Evolutionary conservation across 1,284 basidiomycete genomes (phyloP).

Genomic region (Puccinia brachypodii): DNA sequence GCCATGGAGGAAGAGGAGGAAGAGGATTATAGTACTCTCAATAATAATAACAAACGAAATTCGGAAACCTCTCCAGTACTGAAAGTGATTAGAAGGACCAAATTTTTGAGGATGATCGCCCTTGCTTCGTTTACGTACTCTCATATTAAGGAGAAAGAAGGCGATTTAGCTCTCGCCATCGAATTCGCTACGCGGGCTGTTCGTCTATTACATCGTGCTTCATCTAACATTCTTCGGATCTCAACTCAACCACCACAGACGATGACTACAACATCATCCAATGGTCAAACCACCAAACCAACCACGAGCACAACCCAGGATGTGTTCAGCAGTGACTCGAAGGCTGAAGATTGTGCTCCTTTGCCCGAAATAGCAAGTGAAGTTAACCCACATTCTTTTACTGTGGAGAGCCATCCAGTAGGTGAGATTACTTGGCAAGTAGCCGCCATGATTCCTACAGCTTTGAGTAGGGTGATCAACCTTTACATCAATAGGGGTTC

Average conservation of each 20-base stretch:
- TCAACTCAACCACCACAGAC: conserved; percentile 14
- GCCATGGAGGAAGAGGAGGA: conserved; percentile 37
- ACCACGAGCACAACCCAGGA: conserved; percentile 4
- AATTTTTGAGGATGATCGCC: conserved; percentile 30
- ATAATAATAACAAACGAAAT: conserved; percentile 2
- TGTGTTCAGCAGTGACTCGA: conserved; percentile 37
- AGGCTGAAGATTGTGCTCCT: conserved; percentile 39
- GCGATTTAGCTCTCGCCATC: conserved; percentile 38
- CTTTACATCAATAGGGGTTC: conserved; percentile 41
- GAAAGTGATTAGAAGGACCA: conserved; percentile 31
- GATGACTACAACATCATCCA: background rate
- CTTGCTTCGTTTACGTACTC: conserved; percentile 44
- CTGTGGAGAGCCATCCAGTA: conserved; percentile 42
- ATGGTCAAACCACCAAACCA: background rate
- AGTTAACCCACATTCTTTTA: conserved; percentile 14
- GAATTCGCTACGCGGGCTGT: conserved; percentile 29
- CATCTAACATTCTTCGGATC: conserved; percentile 44
- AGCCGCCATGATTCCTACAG: conserved; percentile 27
- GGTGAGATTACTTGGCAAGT: conserved; percentile 45
- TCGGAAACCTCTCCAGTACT: conserved; percentile 24
- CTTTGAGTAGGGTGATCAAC: conserved; percentile 23
- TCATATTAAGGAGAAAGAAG: conserved; percentile 39
- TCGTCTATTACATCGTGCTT: conserved; percentile 42
- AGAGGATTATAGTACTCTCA: too few relatives aligned
- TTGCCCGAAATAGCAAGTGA: conserved; percentile 39